Conservation (phyloP, 208 protist genomes). For the Leishmania arabica region DNA sequence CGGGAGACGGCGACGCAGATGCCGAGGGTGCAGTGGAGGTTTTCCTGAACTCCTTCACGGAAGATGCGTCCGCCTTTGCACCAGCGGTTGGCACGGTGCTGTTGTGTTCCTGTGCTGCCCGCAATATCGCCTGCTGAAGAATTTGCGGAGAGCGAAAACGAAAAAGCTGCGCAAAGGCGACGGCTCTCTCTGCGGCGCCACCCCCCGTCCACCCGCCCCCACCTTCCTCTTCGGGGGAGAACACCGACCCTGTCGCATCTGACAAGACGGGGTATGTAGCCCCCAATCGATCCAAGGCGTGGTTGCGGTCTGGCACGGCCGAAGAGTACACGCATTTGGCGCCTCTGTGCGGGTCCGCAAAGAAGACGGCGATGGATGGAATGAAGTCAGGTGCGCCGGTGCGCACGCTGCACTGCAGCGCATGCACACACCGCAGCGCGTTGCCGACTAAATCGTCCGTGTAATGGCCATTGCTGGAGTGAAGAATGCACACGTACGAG, state of each 20-base stretch:
- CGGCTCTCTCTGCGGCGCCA: constrained; percentile 8
- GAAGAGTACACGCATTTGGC: constrained; percentile 66
- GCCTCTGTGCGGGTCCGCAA: constrained; percentile 62
- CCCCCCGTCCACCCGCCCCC: constrained; percentile 1
- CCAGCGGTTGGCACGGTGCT: background rate
- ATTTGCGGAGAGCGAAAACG: constrained; percentile 25
- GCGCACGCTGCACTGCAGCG: constrained; percentile 48
- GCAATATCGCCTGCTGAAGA: constrained; percentile 23
- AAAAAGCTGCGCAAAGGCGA: constrained; percentile 33
- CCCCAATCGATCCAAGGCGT: constrained; percentile 35
- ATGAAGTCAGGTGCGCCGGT: constrained; percentile 61
- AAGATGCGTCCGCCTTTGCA: background rate
- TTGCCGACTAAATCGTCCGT: constrained; percentile 46
- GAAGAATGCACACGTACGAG: constrained; percentile 59
- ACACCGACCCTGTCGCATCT: constrained; percentile 15
- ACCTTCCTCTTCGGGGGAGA: constrained; percentile 7
- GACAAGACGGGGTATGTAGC: constrained; percentile 19
- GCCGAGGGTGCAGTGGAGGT: background rate
- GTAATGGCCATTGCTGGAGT: constrained; percentile 54
- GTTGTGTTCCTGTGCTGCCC: constrained; percentile 10
- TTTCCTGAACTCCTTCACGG: constrained; percentile 3
- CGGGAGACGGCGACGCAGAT: background rate
- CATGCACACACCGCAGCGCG: constrained; percentile 46
- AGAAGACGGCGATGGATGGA: constrained; percentile 58
- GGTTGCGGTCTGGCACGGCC: constrained; percentile 46